Percentiles rank a stretch among this genome's conserved stretches.
phyloP scores from a whole-genome alignment of 1,284 basidiomycete genomes.

The Rhodofomes roseus region DNA sequence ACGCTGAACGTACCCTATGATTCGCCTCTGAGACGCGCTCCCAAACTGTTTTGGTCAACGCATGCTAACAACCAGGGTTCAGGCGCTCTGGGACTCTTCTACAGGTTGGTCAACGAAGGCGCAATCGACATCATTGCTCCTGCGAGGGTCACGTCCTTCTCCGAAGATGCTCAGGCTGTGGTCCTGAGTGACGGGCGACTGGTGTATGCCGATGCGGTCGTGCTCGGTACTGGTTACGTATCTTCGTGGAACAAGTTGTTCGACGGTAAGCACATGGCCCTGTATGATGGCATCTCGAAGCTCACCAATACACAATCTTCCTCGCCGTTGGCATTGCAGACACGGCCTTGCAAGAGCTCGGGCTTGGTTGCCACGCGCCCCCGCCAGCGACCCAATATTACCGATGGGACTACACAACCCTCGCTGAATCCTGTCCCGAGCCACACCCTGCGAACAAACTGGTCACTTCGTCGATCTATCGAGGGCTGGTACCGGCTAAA shows the following conservation, averaged over 20 bases:
- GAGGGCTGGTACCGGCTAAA: conserved; percentile 53
- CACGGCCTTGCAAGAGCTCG: neutral
- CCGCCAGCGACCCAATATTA: neutral
- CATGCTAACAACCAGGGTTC: neutral
- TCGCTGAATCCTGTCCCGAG: neutral
- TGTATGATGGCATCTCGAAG: neutral
- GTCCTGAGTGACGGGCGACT: conserved; percentile 1
- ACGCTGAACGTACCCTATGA: neutral
- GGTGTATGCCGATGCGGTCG: neutral
- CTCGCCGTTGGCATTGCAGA: neutral
- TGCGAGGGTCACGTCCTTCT: neutral
- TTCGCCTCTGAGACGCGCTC: neutral
- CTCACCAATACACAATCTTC: neutral
- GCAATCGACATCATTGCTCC: conserved; percentile 23
- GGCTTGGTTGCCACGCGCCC: neutral
- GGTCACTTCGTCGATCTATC: conserved; percentile 35
- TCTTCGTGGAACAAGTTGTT: conserved; percentile 7
- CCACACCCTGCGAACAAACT: neutral
- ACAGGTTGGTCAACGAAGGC: conserved; percentile 34
- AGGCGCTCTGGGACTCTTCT: neutral
- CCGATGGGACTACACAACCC: neutral
- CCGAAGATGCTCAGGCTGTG: neutral
- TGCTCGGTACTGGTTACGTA: conserved; percentile 1
- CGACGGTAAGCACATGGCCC: neutral
- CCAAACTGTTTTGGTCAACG: conserved; percentile 39